Conservation (phyloP, 495 filamentous ascomycete genomes). For the Extremus antarcticus region DNA sequence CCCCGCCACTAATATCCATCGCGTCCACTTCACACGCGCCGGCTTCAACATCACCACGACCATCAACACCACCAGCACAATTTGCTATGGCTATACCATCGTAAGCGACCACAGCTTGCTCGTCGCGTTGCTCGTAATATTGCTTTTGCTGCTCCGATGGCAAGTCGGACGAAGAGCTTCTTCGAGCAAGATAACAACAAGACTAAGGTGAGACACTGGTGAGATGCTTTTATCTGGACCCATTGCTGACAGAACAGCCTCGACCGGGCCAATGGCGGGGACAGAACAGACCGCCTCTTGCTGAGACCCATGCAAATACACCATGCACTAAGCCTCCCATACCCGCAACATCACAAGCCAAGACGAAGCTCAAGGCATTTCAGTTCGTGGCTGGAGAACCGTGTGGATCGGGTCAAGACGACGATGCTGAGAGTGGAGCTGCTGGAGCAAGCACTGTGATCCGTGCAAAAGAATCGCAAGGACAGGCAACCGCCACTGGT, state of each 20-base stretch:
- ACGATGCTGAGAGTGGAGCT: conserved; percentile 29
- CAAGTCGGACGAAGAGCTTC: conserved; percentile 37
- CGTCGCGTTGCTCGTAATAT: neutral
- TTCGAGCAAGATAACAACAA: conserved; percentile 34
- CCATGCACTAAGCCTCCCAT: conserved; percentile 23
- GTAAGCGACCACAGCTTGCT: neutral
- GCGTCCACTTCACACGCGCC: neutral
- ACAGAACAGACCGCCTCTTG: conserved; percentile 5
- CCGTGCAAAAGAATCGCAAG: conserved; percentile 18
- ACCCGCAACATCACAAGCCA: conserved; percentile 43
- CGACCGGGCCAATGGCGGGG: conserved; percentile 12
- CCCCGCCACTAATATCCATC: no score
- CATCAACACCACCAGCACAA: neutral
- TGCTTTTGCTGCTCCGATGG: conserved; percentile 20
- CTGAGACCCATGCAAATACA: conserved; percentile 2
- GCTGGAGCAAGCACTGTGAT: neutral
- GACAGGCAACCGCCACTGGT: conserved; percentile 27
- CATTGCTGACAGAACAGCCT: conserved; percentile 14
- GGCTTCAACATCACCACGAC: neutral
- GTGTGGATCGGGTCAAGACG: conserved; percentile 4
- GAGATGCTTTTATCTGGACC: conserved; percentile 6
- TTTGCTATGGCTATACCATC: neutral
- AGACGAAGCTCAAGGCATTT: conserved; percentile 49
- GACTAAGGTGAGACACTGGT: conserved; percentile 16
- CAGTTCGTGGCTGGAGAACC: conserved; percentile 36